These are phyloP conservation scores for Juglanconis sp. DNA, from an alignment of 2,329 filamentous ascomycete species.

Conservation along the genomic window DNA sequence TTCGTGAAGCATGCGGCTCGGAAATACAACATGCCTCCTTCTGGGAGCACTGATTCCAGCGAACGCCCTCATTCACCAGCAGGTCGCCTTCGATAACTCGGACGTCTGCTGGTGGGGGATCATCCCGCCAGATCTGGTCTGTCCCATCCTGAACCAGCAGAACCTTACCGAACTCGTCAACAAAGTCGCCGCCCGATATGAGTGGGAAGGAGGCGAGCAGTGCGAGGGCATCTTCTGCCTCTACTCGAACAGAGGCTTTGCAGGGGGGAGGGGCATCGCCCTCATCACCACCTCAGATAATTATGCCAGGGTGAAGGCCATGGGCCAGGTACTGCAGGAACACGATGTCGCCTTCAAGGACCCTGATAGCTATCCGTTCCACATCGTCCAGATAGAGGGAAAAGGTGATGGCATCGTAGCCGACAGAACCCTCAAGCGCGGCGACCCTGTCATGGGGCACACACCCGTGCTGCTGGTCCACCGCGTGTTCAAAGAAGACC, in stretches of 20 bases:
- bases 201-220: slow-evolving; percentile 20
- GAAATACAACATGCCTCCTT: neutral
- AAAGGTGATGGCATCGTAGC: slow-evolving; percentile 36
- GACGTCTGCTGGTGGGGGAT: slow-evolving; percentile 18
- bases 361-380: slow-evolving; percentile 27
- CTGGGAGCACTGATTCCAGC: neutral
- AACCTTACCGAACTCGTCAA: slow-evolving; percentile 40
- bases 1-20: neutral
- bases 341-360: slow-evolving; percentile 26
- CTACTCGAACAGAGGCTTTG: slow-evolving; percentile 19
- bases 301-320: slow-evolving; percentile 7
- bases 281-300: slow-evolving; percentile 19
- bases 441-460: slow-evolving; percentile 33
- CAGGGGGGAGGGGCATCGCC: slow-evolving; percentile 19
- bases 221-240: slow-evolving; percentile 23
- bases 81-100: slow-evolving; percentile 15
- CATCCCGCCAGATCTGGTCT: slow-evolving; percentile 11
- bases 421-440: slow-evolving; percentile 30
- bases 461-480: slow-evolving; percentile 31
- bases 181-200: slow-evolving; percentile 28
- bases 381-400: slow-evolving; percentile 27
- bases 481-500: slow-evolving; percentile 17
- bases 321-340: slow-evolving; percentile 4
- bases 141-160: slow-evolving; percentile 25
- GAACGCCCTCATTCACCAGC: slow-evolving; percentile 10